Evolutionary conservation across 1,284 basidiomycete genomes (phyloP), one percentile per base, ranked within the genome.

Genomic region (Ganoderma boninense): DNA sequence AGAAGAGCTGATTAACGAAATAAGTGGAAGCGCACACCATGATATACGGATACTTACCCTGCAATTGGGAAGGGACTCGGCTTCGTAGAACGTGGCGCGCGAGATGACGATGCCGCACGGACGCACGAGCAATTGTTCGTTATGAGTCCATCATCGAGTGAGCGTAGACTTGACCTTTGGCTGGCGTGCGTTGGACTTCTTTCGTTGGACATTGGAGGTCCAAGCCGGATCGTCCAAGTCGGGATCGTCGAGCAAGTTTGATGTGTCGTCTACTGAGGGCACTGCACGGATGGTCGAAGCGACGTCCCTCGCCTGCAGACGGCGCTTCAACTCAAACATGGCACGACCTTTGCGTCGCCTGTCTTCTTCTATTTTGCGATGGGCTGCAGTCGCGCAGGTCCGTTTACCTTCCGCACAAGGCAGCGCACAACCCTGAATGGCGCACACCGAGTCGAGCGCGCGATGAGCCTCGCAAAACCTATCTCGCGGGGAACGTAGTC

Each of bases 91-190:
- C 13, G 79, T 80, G 23, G 76, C 77, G 0, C 79, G 69, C 7
- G 40, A 72, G 63, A 79, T 18, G 38, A 79, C 73, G 42, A 82
- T 59, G 11, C 77, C 73, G 71, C 79, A 77, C 46, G 77, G 68
- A 52, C 65, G 68, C 43, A 79, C 79, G 70, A 74, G 61, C 3
- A 81, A 64, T 67, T 79, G 74, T 61, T 82, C 78, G 61, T 80
- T 82, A 65, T 82, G 79, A 11, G 80, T 81, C 1, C 78, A 70
- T 0, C 74, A 65, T 1, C 74, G 67, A 4, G 29, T 56, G 7
- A 61, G 67, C 68, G 61, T 78, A 78, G 14, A 66, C 61, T 11
- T 40, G 1, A 5, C 65, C 29, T 16, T 67, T 26, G 35, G 57
- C 35, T 49, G 26, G 14, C 29, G 42, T 20, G 23, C 44, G 2